Conservation (phyloP, 306 rosid species). For the Cicer judaicum region DNA sequence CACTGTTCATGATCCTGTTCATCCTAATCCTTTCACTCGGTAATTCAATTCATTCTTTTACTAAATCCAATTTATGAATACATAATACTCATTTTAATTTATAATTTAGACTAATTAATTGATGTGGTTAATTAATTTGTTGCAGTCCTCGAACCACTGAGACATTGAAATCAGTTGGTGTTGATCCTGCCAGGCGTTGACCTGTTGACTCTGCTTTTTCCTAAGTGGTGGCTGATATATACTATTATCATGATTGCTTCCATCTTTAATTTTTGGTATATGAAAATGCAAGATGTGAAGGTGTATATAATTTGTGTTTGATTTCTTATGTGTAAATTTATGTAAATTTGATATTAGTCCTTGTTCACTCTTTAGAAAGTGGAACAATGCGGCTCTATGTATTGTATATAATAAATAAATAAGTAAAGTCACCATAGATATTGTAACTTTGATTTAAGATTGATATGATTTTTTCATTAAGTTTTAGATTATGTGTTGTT, state of each 20-base stretch:
- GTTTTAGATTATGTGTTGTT: too few species aligned
- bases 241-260: neutral
- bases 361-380: conserved; percentile 13
- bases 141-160: conserved; percentile 45
- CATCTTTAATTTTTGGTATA: conserved; percentile 11
- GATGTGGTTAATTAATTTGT: neutral
- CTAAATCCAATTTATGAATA: too few species aligned
- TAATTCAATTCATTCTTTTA: neutral
- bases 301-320: neutral
- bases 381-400: neutral
- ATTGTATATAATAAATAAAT: conserved; percentile 9
- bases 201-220: neutral
- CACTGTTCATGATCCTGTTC: conserved; percentile 39
- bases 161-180: conserved; percentile 52
- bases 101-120: too few species aligned
- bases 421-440: conserved; percentile 34
- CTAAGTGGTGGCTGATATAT: conserved; percentile 24
- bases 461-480: too few species aligned
- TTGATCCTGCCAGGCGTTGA: conserved; percentile 38
- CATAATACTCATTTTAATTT: too few species aligned
- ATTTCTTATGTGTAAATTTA: conserved; percentile 25
- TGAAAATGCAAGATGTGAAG: conserved; percentile 34
- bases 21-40: conserved; percentile 53
- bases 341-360: conserved; percentile 24
- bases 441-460: too few species aligned